Conservation (phyloP, 2,329 filamentous ascomycete species). For the Alternaria sp. region DNA sequence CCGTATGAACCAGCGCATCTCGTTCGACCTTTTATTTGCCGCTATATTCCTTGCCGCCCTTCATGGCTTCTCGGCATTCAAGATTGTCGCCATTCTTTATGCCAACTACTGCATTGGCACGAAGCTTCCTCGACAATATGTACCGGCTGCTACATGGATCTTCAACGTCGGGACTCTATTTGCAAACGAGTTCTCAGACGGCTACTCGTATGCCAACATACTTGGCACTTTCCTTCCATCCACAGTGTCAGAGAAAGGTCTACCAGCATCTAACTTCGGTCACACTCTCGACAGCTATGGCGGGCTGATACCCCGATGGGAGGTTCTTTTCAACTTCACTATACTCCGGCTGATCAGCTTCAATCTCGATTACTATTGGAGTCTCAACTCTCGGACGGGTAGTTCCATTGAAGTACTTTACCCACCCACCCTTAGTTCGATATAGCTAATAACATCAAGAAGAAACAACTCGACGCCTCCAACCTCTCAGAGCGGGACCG, state of each 20-base stretch:
- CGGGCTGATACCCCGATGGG: slow-evolving; percentile 89
- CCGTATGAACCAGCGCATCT: slow-evolving; percentile 68
- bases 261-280: slow-evolving; percentile 65
- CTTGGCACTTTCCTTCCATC: slow-evolving; percentile 59
- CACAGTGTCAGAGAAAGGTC: slow-evolving; percentile 49
- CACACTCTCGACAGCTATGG: slow-evolving; percentile 77
- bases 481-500: slow-evolving; percentile 89
- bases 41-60: slow-evolving; percentile 77
- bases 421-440: not conserved
- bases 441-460: slow-evolving; percentile 77
- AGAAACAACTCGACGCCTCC: slow-evolving; percentile 92
- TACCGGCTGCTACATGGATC: slow-evolving; percentile 81
- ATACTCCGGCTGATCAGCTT: slow-evolving; percentile 93
- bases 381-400: slow-evolving; percentile 64
- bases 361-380: slow-evolving; percentile 98
- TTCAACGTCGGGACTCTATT: slow-evolving; percentile 90
- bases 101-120: slow-evolving; percentile 83
- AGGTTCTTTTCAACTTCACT: slow-evolving; percentile 97
- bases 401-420: slow-evolving; percentile 80
- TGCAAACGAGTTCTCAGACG: slow-evolving; percentile 81
- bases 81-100: slow-evolving; percentile 80
- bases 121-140: slow-evolving; percentile 69
- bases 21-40: slow-evolving; percentile 85
- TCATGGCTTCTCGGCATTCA: slow-evolving; percentile 84
- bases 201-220: slow-evolving; percentile 75